These are phyloP conservation scores for Trametopsis cervina DNA, from an alignment of 768 basidiomycete species.

Conservation along the genomic window DNA sequence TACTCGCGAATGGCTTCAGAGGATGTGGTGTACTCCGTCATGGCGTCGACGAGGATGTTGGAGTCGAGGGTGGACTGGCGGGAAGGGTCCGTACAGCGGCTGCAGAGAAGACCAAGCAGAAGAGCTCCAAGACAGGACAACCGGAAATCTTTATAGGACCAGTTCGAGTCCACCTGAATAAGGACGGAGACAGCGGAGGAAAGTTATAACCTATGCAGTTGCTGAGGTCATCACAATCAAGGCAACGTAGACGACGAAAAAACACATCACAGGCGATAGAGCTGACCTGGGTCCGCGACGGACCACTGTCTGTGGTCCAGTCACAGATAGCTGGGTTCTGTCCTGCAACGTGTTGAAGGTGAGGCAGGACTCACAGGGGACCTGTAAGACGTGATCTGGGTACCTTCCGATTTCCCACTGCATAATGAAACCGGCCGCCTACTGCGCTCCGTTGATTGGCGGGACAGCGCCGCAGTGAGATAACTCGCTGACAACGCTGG, in stretches of 20 bases:
- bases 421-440: constrained; percentile 7
- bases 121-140: constrained; percentile 12
- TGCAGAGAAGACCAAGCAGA: constrained; percentile 10
- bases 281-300: constrained; percentile 10
- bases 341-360: constrained; percentile 19
- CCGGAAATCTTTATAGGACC: constrained; percentile 9
- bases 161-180: constrained; percentile 7
- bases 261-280: constrained; percentile 10
- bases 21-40: constrained; percentile 61
- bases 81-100: constrained; percentile 13
- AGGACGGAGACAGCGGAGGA: constrained; percentile 8
- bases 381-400: constrained; percentile 6
- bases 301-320: constrained; percentile 12
- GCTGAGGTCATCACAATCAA: constrained; percentile 13
- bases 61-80: constrained; percentile 10
- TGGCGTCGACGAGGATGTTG: constrained; percentile 20
- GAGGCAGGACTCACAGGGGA: constrained; percentile 15
- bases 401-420: not conserved
- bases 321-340: constrained; percentile 7
- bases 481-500: no score
- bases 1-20: constrained; percentile 53
- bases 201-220: constrained; percentile 7
- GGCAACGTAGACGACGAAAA: constrained; percentile 5
- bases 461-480: no score
- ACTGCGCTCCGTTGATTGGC: constrained; percentile 12